Evolutionary conservation across 192 early-diverging fungal genomes (phyloP).

Genomic region (Chytriomyces sp.): DNA sequence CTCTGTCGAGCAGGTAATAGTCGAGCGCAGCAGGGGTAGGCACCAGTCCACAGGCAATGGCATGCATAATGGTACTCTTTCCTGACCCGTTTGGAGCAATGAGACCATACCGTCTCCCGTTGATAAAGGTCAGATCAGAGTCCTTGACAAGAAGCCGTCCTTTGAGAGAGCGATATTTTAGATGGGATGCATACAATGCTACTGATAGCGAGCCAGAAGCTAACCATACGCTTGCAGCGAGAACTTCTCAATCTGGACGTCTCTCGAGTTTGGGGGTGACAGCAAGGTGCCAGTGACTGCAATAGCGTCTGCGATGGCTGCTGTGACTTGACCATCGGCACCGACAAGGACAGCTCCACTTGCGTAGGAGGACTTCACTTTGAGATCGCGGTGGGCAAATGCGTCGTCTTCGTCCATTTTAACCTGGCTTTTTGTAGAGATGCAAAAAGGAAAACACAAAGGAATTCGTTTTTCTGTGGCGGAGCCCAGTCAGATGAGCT

Average conservation of each 20-base stretch:
- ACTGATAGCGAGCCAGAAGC: not conserved
- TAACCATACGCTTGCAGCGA: slow-evolving; percentile 73
- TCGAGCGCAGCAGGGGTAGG: slow-evolving; percentile 97
- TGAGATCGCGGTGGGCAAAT: slow-evolving; percentile 23
- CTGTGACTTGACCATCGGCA: not conserved
- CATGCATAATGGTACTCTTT: slow-evolving; percentile 92
- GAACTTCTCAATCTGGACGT: slow-evolving; percentile 88
- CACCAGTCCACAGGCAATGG: slow-evolving; percentile 89
- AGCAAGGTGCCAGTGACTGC: slow-evolving; percentile 87
- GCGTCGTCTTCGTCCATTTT: not conserved
- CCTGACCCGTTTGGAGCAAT: slow-evolving; percentile 93
- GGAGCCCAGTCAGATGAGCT: not conserved
- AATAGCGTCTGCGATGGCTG: slow-evolving; percentile 17
- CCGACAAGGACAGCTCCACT: slow-evolving; percentile 29
- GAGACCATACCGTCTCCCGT: slow-evolving; percentile 95
- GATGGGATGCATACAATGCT: no score
- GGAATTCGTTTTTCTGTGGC: not conserved
- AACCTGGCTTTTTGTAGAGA: not conserved
- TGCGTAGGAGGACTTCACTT: slow-evolving; percentile 36
- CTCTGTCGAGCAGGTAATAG: slow-evolving; percentile 93
- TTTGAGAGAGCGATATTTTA: slow-evolving; percentile 10
- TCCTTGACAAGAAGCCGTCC: slow-evolving; percentile 94
- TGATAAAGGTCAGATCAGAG: slow-evolving; percentile 94
- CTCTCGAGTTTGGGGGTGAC: slow-evolving; percentile 84
- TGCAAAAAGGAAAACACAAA: slow-evolving; percentile 31